These are phyloP conservation scores for Colletotrichum chlorophyti DNA, from an alignment of 2,329 filamentous ascomycete species.

Conservation along the genomic window DNA sequence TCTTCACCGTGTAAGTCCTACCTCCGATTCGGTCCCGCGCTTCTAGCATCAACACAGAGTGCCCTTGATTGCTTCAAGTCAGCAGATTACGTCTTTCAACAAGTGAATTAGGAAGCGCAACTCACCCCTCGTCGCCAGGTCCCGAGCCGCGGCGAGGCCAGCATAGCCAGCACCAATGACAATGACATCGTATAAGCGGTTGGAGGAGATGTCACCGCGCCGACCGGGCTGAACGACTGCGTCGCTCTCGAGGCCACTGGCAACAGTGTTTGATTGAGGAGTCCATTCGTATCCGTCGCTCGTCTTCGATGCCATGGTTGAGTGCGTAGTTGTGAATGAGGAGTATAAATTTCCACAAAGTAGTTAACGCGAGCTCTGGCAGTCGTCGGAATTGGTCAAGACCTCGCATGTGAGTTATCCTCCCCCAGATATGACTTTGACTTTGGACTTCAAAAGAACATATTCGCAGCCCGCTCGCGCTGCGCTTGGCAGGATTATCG, in stretches of 20 bases:
- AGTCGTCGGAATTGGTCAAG: no score
- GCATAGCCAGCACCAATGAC: slow-evolving; percentile 33
- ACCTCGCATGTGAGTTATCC: no score
- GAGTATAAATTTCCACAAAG: no score
- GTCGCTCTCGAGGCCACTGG: neutral
- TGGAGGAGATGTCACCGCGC: neutral
- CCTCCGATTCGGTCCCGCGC: slow-evolving; percentile 50
- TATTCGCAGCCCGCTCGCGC: no score
- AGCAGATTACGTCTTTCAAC: neutral
- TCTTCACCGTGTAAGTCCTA: slow-evolving; percentile 44
- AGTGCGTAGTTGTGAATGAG: no score
- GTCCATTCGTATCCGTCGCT: slow-evolving; percentile 1
- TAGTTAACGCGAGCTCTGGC: no score
- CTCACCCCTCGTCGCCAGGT: slow-evolving; percentile 15
- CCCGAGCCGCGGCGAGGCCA: slow-evolving; percentile 30
- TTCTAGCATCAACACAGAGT: slow-evolving; percentile 44
- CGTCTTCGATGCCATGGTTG: neutral
- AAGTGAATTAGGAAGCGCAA: neutral
- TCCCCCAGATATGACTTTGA: no score
- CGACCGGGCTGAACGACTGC: neutral
- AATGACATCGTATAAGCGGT: slow-evolving; percentile 29
- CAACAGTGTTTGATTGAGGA: neutral
- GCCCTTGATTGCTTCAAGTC: slow-evolving; percentile 10
- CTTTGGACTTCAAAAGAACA: no score
- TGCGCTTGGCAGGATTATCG: no score